Evolutionary conservation across 495 filamentous ascomycete species (phyloP), one percentile per base, ranked within the genome.

Genomic region (Hypoxylon lenormandii): DNA sequence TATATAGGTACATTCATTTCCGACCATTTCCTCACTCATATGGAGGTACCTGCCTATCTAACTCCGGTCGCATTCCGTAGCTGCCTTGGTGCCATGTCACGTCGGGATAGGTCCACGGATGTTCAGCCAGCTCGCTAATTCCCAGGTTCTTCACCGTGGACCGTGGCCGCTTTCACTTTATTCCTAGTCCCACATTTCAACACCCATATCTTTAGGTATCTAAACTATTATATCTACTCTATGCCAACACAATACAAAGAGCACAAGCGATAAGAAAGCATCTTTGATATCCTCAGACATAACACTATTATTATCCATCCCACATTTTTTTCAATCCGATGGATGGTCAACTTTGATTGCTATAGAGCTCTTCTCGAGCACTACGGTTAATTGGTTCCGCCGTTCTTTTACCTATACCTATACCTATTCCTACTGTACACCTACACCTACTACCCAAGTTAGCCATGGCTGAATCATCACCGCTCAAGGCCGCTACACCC

Each of bases 401-500:
- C 23, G 15, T 22, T 18, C 45, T 22, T 23, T 33, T 5, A 4
- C n/a, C 48, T 30, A 10, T n/a, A n/a, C n/a, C n/a, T n/a, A n/a
- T n/a, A n/a, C n/a, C n/a, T n/a, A n/a, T n/a, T n/a, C n/a, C 26
- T 53, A 43, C 18, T 2, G 11, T 43, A 13, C n/a, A n/a, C n/a
- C n/a, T 40, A 42, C 42, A 19, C 15, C 42, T n/a, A 42, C 38
- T 42, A 42, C 42, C 42, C 16, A 3, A 18, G 42, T 37, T 26
- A 22, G 47, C 30, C 11, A 76, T 76, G 74, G 68, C 74, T 40
- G 74, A 72, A 58, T 58, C 67, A 36, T 60, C 64, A 66, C 48
- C 65, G 51, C 64, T 66, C n/a, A 54, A 60, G 8, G 60, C 59
- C 23, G 60, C 59, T 28, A 84, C 84, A 4, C 83, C 83, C 3